phyloP scores from a whole-genome alignment of 352 stramenopile species.

The Phytophthora podocarpi region DNA sequence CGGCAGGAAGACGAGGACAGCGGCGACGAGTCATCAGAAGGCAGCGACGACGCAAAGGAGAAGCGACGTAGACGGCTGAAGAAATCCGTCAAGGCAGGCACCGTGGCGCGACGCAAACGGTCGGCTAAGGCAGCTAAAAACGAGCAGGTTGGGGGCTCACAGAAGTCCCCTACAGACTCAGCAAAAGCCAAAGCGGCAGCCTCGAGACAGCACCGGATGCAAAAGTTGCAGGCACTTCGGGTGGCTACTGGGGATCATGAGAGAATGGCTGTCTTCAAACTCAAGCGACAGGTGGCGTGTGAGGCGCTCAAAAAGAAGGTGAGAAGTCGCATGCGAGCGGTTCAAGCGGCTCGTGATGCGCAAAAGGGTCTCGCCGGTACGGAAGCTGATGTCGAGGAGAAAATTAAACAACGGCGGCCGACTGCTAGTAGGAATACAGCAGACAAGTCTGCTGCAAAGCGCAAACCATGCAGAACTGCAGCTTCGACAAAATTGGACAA shows the following conservation, averaged over 20 bases:
- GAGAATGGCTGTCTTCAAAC: background rate
- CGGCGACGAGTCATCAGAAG: slow-evolving; percentile 1
- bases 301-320: background rate
- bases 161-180: background rate
- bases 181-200: background rate
- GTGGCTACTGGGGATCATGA: background rate
- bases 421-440: background rate
- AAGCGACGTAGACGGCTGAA: background rate
- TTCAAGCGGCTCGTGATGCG: background rate
- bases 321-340: slow-evolving; percentile 1
- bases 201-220: slow-evolving; percentile 1
- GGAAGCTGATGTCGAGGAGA: slow-evolving; percentile 19
- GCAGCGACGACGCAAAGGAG: background rate
- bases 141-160: background rate
- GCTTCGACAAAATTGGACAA: background rate
- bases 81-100: slow-evolving; percentile 1
- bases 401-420: background rate
- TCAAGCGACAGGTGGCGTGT: slow-evolving; percentile 6
- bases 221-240: slow-evolving; percentile 4
- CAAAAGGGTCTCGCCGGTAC: background rate
- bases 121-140: background rate
- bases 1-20: background rate
- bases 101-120: background rate
- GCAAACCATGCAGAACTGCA: background rate
- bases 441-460: background rate